Evolutionary conservation across 257 asterid genomes (phyloP), one percentile per base, ranked within the genome.

Genomic region (Anisodus acutangulus): DNA sequence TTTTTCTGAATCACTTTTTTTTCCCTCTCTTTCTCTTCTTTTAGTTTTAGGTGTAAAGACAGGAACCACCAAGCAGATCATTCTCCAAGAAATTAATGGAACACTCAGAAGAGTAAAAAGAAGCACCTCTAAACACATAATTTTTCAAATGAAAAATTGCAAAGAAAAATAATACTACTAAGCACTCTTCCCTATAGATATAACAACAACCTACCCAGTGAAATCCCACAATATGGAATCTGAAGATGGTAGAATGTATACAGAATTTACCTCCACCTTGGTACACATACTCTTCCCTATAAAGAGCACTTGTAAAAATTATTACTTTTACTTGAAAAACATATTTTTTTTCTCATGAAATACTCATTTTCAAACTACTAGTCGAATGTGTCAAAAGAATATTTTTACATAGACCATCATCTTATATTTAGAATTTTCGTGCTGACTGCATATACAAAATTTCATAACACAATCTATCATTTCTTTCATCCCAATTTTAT

Each of bases 1-100:
- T 49, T 45, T 76, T 70, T 90, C 85, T 82, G 88, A 88, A 90
- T 89, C 60, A 43, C 19, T 81, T 85, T 63, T 35, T 35, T 58
- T 54, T 76, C 81, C 80, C 66, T 81, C 66, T 60, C 58, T 76
- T 58, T 78, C 82, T 81, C 83, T 15, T 79, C 85, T 69, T 85
- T 86, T 62, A 85, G 88, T 69, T 85, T 86, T 62, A 85, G 88
- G 83, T 86, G 89, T 88, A 88, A 90, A 85, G 94, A 79, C 86
- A 81, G 76, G 85, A 68, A 84, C 78, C 84, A 78, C 45, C 63
- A 43, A 86, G 88, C 83, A 83, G 88, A 86, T 83, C 87, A 89
- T 88, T 88, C 85, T 89, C 89, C 88, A 85, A 87, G 88, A 87
- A 87, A 84, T 26, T 37, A 67, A 8, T 37, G 57, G 22, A 39